A percentile compares a stretch with the other conserved stretches of the same genome.
Conservation (phyloP, 106 monocot species). For the Alisma plantagoaquatica region DNA sequence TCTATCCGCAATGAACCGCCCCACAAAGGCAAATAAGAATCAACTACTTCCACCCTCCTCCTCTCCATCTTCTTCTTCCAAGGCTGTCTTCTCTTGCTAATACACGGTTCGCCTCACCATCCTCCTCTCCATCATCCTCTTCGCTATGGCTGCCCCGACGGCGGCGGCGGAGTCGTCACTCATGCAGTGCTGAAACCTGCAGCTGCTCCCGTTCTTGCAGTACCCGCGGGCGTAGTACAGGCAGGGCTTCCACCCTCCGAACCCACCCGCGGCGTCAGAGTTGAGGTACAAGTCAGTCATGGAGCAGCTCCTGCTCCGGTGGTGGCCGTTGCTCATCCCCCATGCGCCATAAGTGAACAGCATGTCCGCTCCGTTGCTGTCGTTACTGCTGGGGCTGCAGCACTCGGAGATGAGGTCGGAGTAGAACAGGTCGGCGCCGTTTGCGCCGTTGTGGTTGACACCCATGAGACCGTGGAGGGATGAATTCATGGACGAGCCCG, state of each 20-base stretch:
- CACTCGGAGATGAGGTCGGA: constrained; percentile 21
- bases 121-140: constrained; percentile 40
- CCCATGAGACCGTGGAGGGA: constrained; percentile 7
- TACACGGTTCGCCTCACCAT: too few relatives aligned
- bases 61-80: too few relatives aligned
- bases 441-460: not conserved
- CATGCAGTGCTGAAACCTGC: constrained; percentile 62
- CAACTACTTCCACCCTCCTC: too few relatives aligned
- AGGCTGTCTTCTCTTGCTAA: too few relatives aligned
- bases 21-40: too few relatives aligned
- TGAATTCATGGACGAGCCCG: not conserved
- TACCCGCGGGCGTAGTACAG: constrained; percentile 81
- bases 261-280: constrained; percentile 23
- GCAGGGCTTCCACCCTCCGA: constrained; percentile 74
- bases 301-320: constrained; percentile 39
- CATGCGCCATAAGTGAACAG: constrained; percentile 34
- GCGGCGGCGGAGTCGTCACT: constrained; percentile 26
- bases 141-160: not conserved
- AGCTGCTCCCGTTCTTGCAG: constrained; percentile 82
- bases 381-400: constrained; percentile 26
- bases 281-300: constrained; percentile 47
- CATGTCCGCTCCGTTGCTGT: constrained; percentile 9
- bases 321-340: constrained; percentile 13
- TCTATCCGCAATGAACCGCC: too few relatives aligned
- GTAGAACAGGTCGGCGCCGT: constrained; percentile 17